Evolutionary conservation across 805 yeast species (phyloP), one percentile per base, ranked within the genome.

Genomic region (Pichia scutulata): DNA sequence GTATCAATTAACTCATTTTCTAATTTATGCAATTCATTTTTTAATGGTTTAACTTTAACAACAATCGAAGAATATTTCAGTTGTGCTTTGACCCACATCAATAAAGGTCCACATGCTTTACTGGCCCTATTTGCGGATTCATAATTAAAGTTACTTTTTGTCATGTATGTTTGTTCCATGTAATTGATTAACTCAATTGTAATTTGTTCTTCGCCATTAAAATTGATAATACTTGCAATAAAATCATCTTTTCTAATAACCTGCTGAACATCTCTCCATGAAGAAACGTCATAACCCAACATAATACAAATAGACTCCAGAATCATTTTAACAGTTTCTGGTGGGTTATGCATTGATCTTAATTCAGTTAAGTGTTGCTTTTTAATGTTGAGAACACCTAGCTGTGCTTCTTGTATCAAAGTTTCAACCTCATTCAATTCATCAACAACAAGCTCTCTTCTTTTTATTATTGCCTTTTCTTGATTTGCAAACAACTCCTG

Each of bases 91-190:
- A 89, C 90, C 98, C 98, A 92, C 53, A 82, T 82, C 19, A 86
- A 61, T 36, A 92, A 69, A 0, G 98, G 98, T 0, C 97, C 98
- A 69, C 97, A 89, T 0, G 97, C 97, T 60, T 86, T 89, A 65
- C 95, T 85, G 5, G 98, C 98, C 39, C 97, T 72, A 58, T 86
- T 79, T 0, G 88, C 96, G 0, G 86, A 68, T 44, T 83, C 89
- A 58, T 69, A 84, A 40, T 78, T 87, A 62, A 77, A 90, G 47
- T 79, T 84, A 0, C 81, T 76, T 48, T 81, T 70, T 0, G 82
- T 70, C 12, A 90, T 65, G 59, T 85, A 92, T 2, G 70, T 72
- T 1, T 63, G 55, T 39, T 82, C 81, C 81, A 92, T 80, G 48
- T 67, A 71, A 0, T 67, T 58, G 33, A 88, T 68, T n/a, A 83